Conservation (phyloP, 768 basidiomycete genomes). For the Psilocybe sp. region DNA sequence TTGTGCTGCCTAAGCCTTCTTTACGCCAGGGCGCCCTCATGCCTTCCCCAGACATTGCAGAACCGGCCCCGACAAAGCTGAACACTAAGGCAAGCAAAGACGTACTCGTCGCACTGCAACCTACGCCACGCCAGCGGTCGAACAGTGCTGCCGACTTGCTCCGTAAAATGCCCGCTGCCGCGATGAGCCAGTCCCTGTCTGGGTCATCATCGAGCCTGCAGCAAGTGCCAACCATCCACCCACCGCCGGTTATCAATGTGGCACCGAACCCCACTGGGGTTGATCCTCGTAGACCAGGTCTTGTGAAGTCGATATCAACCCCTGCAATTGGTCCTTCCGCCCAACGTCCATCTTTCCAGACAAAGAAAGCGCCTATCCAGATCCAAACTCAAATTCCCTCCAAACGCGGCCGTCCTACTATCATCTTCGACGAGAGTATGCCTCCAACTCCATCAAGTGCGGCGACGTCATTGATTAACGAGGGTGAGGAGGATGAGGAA, state of each 20-base stretch:
- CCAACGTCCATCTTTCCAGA: neutral
- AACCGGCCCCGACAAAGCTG: neutral
- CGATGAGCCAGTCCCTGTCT: neutral
- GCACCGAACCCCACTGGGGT: neutral
- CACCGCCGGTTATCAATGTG: neutral
- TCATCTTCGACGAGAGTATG: slow-evolving; percentile 1
- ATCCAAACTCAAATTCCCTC: slow-evolving; percentile 3
- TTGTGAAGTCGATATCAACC: slow-evolving; percentile 13
- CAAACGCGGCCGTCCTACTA: slow-evolving; percentile 1
- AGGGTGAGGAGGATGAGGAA: slow-evolving; percentile 1
- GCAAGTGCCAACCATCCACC: no score
- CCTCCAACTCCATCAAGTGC: slow-evolving; percentile 10
- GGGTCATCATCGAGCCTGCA: no score
- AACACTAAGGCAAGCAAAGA: neutral
- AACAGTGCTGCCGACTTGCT: slow-evolving; percentile 1
- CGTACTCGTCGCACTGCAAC: neutral
- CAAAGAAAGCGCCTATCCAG: neutral
- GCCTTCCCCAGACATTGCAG: slow-evolving; percentile 4
- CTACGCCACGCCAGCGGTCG: neutral
- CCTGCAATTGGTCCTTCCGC: slow-evolving; percentile 6
- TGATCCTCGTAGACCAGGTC: neutral
- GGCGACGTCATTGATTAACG: slow-evolving; percentile 5
- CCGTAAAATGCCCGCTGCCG: neutral
- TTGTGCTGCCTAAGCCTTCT: neutral
- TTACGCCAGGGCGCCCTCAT: neutral